Evolutionary conservation across 495 filamentous ascomycete genomes (phyloP).

Genomic region (Astrothelium subdiscretum): DNA sequence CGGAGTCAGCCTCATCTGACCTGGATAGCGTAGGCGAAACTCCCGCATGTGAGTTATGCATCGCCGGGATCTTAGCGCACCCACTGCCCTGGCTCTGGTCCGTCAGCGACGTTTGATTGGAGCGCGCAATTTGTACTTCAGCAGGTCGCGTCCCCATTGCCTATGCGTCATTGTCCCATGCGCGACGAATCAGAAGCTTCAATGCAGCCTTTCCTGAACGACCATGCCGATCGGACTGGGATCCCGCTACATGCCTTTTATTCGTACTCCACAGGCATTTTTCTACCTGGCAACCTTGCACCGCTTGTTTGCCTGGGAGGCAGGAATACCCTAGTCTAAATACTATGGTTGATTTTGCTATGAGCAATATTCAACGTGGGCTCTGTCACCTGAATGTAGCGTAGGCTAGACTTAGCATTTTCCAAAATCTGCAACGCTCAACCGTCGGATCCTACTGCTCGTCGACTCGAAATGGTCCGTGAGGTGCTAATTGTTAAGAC

Average conservation of each 20-base stretch:
- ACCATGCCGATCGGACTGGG: neutral
- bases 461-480: neutral
- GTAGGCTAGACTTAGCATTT: neutral
- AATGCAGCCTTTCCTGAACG: neutral
- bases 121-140: neutral
- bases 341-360: neutral
- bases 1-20: neutral
- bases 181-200: neutral
- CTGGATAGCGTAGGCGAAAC: too few relatives aligned
- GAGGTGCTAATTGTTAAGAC: neutral
- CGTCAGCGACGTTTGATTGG: neutral
- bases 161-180: neutral
- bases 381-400: neutral
- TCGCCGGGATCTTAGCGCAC: neutral
- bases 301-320: too few relatives aligned
- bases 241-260: neutral
- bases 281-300: neutral
- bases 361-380: neutral
- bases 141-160: neutral
- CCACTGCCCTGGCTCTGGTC: neutral
- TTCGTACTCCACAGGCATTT: neutral
- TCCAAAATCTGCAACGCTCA: neutral
- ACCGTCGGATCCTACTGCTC: neutral
- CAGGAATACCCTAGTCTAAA: neutral
- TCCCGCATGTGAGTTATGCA: neutral